Evolutionary conservation across 1,284 basidiomycete genomes (phyloP).

Genomic region (Clitocybe nebularis): DNA sequence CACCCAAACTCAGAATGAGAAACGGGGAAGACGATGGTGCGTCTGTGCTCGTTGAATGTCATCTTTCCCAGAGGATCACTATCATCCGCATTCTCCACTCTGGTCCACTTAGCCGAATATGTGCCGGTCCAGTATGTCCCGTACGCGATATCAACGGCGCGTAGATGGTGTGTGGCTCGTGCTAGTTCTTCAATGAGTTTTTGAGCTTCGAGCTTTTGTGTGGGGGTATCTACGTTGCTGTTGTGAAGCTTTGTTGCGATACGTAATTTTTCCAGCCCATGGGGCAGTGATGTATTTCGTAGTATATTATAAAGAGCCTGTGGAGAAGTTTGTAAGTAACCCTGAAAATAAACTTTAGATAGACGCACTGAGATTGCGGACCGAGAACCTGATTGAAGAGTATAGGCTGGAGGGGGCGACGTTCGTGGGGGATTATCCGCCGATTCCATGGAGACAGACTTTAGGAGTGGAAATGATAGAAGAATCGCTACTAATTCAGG

Average conservation of each 20-base stretch:
- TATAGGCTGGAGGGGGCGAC: constrained; percentile 14
- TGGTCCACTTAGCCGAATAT: constrained; percentile 14
- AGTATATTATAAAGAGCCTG: constrained; percentile 24
- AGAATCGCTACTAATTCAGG: constrained; percentile 20
- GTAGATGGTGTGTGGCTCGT: constrained; percentile 15
- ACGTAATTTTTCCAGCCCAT: constrained; percentile 18
- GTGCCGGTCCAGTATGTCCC: constrained; percentile 29
- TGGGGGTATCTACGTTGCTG: constrained; percentile 16
- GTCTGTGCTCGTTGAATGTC: constrained; percentile 22
- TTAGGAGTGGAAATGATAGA: constrained; percentile 17
- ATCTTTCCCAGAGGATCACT: constrained; percentile 19
- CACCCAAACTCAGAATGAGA: constrained; percentile 4
- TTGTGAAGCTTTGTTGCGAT: constrained; percentile 24
- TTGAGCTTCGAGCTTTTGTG: constrained; percentile 22
- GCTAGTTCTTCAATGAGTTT: constrained; percentile 23
- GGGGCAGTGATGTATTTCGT: constrained; percentile 17
- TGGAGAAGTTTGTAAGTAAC: background rate
- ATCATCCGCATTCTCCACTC: constrained; percentile 15
- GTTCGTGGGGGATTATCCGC: constrained; percentile 19
- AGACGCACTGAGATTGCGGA: constrained; percentile 21
- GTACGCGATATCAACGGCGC: constrained; percentile 24
- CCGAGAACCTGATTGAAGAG: constrained; percentile 13
- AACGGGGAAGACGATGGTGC: constrained; percentile 22
- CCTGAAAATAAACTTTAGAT: background rate
- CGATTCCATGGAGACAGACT: constrained; percentile 20